phyloP scores from a whole-genome alignment of 225 moss, liverwort and hornwort genomes.

The Pleurozium schreberi region DNA sequence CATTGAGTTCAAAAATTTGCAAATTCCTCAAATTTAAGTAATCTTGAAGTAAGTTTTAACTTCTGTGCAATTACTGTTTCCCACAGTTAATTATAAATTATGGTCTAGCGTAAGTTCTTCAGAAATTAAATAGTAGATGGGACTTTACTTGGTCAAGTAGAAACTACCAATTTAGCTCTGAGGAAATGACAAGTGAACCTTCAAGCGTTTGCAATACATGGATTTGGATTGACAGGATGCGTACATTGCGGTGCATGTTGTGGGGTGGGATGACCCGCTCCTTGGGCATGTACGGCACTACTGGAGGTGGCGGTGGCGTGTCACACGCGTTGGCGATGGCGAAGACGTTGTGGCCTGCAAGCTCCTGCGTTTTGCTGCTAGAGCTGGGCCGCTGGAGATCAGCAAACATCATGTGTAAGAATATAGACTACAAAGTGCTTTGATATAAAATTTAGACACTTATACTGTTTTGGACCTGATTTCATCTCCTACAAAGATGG shows the following conservation, averaged over 20 bases:
- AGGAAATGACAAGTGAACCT: background rate
- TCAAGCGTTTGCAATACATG: background rate
- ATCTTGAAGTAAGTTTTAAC: no score
- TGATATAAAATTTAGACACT: background rate
- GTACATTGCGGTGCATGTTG: slow-evolving; percentile 30
- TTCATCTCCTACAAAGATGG: background rate
- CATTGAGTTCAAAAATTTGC: background rate
- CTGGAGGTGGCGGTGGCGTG: slow-evolving; percentile 15
- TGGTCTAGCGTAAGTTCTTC: background rate
- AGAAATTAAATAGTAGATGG: background rate
- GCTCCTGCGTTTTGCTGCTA: slow-evolving; percentile 29
- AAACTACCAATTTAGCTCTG: background rate
- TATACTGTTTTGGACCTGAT: background rate
- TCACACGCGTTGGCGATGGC: background rate
- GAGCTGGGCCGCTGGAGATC: slow-evolving; percentile 21
- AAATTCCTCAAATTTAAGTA: background rate
- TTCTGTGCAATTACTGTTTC: background rate
- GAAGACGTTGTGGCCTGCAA: slow-evolving; percentile 39
- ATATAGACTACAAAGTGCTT: background rate
- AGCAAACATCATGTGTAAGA: background rate
- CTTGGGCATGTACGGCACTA: slow-evolving; percentile 20
- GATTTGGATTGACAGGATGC: background rate
- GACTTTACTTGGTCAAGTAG: background rate
- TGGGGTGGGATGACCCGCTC: slow-evolving; percentile 40
- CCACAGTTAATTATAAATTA: background rate